Evolutionary conservation across 1,284 basidiomycete species (phyloP).

Genomic region (Takashimella tepidaria): DNA sequence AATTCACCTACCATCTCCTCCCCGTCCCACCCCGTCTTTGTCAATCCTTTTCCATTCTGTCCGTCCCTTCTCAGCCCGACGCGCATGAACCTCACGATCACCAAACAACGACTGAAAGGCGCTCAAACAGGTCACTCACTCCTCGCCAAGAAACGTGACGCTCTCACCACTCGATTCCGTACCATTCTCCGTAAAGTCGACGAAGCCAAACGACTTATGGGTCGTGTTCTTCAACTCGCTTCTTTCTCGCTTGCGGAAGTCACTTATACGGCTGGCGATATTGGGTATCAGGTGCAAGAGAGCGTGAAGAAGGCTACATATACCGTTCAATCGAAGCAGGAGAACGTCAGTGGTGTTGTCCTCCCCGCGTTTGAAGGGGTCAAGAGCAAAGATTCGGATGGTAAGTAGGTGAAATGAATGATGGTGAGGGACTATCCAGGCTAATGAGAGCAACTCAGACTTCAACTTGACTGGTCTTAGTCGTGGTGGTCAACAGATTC

Average conservation of each 20-base stretch:
- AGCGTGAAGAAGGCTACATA: conserved; percentile 68
- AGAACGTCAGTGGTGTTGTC: conserved; percentile 98
- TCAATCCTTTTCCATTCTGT: not conserved
- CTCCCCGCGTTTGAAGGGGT: conserved; percentile 92
- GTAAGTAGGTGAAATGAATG: conserved; percentile 49
- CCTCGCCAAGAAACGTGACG: conserved; percentile 95
- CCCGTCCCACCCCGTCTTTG: not conserved
- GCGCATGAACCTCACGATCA: conserved; percentile 89
- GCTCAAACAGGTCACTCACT: conserved; percentile 97
- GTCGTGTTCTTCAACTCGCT: conserved; percentile 94
- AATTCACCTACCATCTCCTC: not conserved
- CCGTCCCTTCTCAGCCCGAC: conserved; percentile 62
- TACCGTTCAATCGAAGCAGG: conserved; percentile 89
- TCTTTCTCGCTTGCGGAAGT: conserved; percentile 99
- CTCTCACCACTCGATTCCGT: conserved; percentile 85
- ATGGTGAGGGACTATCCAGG: not conserved
- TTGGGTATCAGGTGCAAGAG: conserved; percentile 86
- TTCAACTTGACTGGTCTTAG: conserved; percentile 98
- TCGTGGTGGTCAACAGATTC: conserved; percentile 92
- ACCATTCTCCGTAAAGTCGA: conserved; percentile 86
- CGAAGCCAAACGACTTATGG: conserved; percentile 99
- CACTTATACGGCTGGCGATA: conserved; percentile 94
- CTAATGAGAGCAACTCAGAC: conserved; percentile 53
- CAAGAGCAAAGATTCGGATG: conserved; percentile 66
- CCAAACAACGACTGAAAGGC: conserved; percentile 87